phyloP scores from a whole-genome alignment of 352 stramenopile species.

The Globisporangium nunn region DNA sequence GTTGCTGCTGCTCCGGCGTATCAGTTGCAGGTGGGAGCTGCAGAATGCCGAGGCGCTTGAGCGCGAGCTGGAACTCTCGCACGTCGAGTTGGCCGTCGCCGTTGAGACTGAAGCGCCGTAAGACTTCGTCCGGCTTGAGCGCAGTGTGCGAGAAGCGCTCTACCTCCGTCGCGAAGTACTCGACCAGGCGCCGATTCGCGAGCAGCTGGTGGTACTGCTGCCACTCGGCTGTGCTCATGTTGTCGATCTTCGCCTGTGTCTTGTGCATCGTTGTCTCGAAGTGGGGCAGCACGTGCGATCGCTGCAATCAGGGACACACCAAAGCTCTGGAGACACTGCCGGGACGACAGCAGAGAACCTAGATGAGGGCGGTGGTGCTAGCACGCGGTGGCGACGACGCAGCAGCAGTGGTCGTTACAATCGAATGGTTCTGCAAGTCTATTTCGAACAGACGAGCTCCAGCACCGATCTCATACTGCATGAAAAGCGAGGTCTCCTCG shows the following conservation, averaged over 20 bases:
- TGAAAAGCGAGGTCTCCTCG: no score
- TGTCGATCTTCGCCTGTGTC: constrained; percentile 66
- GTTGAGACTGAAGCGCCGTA: constrained; percentile 71
- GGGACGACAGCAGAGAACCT: no score
- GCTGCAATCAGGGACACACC: no score
- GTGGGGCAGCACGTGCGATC: neutral
- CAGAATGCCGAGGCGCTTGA: constrained; percentile 65
- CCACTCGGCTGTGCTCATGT: constrained; percentile 74
- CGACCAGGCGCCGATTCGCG: constrained; percentile 41
- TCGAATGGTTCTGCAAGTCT: no score
- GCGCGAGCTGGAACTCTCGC: constrained; percentile 64
- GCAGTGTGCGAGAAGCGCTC: constrained; percentile 46
- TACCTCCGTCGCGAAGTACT: constrained; percentile 57
- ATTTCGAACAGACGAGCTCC: no score
- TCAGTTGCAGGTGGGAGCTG: constrained; percentile 2
- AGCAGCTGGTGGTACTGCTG: constrained; percentile 65
- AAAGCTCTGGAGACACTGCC: no score
- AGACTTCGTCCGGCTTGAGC: constrained; percentile 62
- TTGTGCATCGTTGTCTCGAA: constrained; percentile 32
- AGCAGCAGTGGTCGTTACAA: no score
- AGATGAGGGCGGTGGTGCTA: no score
- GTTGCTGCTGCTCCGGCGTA: constrained; percentile 7
- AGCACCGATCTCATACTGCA: no score
- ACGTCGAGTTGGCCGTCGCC: constrained; percentile 67
- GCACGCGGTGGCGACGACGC: no score